Evolutionary conservation across 306 rosid species (phyloP).

Genomic region (Biancaea sappan): DNA sequence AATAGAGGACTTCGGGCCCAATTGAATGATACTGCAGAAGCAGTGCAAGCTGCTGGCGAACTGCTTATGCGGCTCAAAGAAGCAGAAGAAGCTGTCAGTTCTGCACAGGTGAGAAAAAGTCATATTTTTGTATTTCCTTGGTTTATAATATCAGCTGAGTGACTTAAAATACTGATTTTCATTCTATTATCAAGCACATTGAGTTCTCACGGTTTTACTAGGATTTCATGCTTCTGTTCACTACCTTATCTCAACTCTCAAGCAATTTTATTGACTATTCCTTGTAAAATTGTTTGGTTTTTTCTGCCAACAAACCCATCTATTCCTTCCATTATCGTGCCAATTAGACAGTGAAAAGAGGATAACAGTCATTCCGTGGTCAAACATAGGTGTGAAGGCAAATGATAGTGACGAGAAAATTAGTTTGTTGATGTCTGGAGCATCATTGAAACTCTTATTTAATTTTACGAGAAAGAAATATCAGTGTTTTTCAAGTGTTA

Average conservation of each 20-base stretch:
- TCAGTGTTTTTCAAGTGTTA: background rate
- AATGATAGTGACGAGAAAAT: background rate
- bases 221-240: conserved; percentile 20
- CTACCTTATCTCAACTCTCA: no score
- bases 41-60: conserved; percentile 99
- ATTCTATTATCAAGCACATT: background rate
- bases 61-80: conserved; percentile 91
- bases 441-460: background rate
- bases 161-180: conserved; percentile 4
- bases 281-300: background rate
- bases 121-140: background rate
- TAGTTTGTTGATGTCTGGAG: background rate
- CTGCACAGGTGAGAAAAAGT: conserved; percentile 70
- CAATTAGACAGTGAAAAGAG: background rate
- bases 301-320: background rate
- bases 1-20: conserved; percentile 95
- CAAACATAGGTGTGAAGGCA: background rate
- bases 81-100: conserved; percentile 83
- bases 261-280: background rate
- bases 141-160: conserved; percentile 1
- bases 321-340: conserved; percentile 15
- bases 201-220: background rate
- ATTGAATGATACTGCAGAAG: conserved; percentile 95
- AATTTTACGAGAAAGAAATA: conserved; percentile 16
- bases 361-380: background rate